Percentiles rank a stretch among this genome's conserved stretches.
Conservation (phyloP, 495 filamentous ascomycete species). For the Daldinia caldariorum region DNA sequence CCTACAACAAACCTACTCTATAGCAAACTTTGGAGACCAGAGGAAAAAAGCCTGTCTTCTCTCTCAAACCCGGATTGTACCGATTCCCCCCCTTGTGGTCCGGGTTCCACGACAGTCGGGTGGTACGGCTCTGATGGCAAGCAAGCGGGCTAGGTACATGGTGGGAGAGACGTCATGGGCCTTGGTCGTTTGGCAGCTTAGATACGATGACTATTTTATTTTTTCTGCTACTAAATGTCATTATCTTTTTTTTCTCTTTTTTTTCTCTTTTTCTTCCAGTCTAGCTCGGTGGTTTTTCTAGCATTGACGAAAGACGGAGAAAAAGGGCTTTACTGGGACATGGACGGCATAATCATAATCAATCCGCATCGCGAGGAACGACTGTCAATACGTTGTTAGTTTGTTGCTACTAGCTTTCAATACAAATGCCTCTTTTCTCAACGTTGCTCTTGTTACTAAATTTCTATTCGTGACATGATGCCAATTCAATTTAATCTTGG, state of each 20-base stretch:
- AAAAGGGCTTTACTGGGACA: not conserved
- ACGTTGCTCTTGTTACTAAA: not conserved
- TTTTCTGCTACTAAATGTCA: not conserved
- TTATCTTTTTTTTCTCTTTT: constrained; percentile 3
- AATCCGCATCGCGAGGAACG: constrained; percentile 1
- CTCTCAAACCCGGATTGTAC: constrained; percentile 61
- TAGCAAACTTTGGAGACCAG: constrained; percentile 19
- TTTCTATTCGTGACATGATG: not conserved
- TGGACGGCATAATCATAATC: constrained; percentile 20
- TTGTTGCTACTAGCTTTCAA: constrained; percentile 22
- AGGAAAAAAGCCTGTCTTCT: constrained; percentile 66
- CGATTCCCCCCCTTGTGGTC: constrained; percentile 3
- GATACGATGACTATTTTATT: constrained; percentile 4
- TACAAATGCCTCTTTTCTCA: constrained; percentile 28
- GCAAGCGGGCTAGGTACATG: constrained; percentile 48
- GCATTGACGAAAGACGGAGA: constrained; percentile 1
- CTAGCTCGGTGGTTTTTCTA: constrained; percentile 6
- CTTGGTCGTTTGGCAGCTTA: constrained; percentile 37
- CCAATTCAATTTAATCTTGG: not conserved
- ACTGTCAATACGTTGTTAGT: constrained; percentile 10
- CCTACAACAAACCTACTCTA: not conserved
- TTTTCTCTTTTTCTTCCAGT: not conserved
- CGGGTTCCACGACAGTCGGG: constrained; percentile 62
- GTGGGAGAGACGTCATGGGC: constrained; percentile 63
- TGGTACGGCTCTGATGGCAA: constrained; percentile 34